These are phyloP conservation scores for Podaxis sp. DNA, from an alignment of 768 basidiomycete species.

Conservation along the genomic window DNA sequence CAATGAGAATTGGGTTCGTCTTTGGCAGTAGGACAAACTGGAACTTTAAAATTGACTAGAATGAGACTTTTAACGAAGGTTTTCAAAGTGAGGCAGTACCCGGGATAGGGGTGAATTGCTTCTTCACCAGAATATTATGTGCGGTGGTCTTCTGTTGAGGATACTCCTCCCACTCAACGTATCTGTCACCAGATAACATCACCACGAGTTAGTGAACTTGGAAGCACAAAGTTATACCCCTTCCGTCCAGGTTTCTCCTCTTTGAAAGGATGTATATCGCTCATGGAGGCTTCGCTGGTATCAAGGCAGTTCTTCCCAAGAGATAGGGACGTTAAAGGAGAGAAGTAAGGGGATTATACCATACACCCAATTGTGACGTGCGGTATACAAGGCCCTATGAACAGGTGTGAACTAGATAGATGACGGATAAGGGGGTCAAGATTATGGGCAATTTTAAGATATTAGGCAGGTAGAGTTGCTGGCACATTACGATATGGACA, in stretches of 20 bases:
- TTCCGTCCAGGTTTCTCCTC: conserved; percentile 13
- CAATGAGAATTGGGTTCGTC: conserved; percentile 46
- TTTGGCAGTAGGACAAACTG: conserved; percentile 43
- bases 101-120: conserved; percentile 35
- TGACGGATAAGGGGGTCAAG: too few species aligned
- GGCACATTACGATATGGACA: too few species aligned
- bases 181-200: conserved; percentile 21
- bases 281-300: neutral
- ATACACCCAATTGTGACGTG: too few species aligned
- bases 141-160: conserved; percentile 40
- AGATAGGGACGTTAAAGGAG: too few species aligned
- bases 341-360: too few species aligned
- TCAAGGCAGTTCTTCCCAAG: neutral
- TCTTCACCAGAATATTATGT: conserved; percentile 31
- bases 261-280: neutral
- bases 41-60: conserved; percentile 29
- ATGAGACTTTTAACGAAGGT: neutral
- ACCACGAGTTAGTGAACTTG: neutral
- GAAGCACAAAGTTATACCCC: conserved; percentile 1
- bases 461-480: too few species aligned
- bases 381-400: too few species aligned
- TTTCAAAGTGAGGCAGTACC: conserved; percentile 19
- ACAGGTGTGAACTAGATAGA: too few species aligned
- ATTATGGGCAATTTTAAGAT: too few species aligned
- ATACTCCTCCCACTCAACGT: conserved; percentile 45